Conservation (phyloP, 2,329 filamentous ascomycete genomes). For the Diaporthe eres region DNA sequence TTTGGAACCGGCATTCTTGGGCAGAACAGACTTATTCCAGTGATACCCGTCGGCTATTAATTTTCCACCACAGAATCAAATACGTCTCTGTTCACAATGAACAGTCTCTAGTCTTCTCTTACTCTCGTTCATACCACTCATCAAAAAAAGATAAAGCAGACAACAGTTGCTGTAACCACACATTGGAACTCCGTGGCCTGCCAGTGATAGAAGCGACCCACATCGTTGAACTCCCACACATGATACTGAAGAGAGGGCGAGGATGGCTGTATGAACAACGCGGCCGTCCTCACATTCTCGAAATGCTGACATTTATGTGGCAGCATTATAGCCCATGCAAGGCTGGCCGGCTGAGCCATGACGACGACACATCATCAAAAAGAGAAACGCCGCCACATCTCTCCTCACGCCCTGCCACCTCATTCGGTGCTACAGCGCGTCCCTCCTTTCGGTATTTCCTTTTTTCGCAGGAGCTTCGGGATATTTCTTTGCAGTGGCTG, state of each 20-base stretch:
- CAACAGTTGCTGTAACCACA: neutral
- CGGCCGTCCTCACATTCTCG: neutral
- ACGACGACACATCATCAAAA: neutral
- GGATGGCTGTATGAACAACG: neutral
- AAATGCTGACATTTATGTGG: neutral
- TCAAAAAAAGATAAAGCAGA: neutral
- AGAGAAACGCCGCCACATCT: neutral
- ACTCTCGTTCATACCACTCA: neutral
- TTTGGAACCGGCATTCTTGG: neutral
- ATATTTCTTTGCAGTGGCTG: slow-evolving; percentile 25
- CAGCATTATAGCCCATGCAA: neutral
- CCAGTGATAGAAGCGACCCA: neutral
- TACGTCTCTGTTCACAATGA: too few relatives aligned
- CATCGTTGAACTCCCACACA: neutral
- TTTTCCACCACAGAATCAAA: neutral
- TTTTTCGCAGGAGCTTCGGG: neutral
- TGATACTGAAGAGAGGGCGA: neutral
- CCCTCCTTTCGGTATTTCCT: slow-evolving; percentile 10
- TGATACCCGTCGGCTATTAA: slow-evolving; percentile 4
- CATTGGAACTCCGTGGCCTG: neutral
- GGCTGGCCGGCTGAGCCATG: neutral
- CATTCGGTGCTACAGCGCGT: slow-evolving; percentile 22
- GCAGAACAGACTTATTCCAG: neutral
- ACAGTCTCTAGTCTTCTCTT: neutral
- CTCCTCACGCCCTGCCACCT: slow-evolving; percentile 13